Evolutionary conservation across 768 basidiomycete genomes (phyloP).

Genomic region (Agrocybe praecox): DNA sequence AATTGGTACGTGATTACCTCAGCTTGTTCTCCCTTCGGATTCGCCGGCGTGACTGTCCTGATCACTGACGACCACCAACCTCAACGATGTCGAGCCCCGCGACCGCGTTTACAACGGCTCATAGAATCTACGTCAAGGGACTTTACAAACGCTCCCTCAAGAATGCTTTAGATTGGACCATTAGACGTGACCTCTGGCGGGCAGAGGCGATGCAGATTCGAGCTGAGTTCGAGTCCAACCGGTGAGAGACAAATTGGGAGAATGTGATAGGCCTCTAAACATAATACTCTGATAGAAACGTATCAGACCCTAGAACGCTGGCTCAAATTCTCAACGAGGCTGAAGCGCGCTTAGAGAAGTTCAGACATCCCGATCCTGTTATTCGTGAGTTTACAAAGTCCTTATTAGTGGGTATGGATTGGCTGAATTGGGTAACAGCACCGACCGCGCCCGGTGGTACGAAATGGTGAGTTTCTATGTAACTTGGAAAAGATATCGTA

Average conservation of each 20-base stretch:
- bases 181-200: slow-evolving; percentile 87
- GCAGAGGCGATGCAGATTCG: slow-evolving; percentile 82
- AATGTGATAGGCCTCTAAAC: too few relatives aligned
- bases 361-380: slow-evolving; percentile 90
- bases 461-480: slow-evolving; percentile 75
- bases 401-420: too few relatives aligned
- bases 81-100: slow-evolving; percentile 56
- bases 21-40: slow-evolving; percentile 13
- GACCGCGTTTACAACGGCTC: slow-evolving; percentile 63
- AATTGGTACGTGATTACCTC: slow-evolving; percentile 22
- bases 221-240: slow-evolving; percentile 91
- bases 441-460: slow-evolving; percentile 86
- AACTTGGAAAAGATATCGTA: slow-evolving; percentile 1
- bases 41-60: slow-evolving; percentile 7
- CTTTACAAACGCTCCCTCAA: slow-evolving; percentile 87
- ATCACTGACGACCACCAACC: slow-evolving; percentile 17
- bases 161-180: slow-evolving; percentile 89
- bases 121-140: slow-evolving; percentile 86
- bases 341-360: slow-evolving; percentile 69
- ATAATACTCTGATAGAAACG: too few relatives aligned
- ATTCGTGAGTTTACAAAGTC: slow-evolving; percentile 90
- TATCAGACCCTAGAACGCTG: slow-evolving; percentile 83
- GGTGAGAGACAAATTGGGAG: slow-evolving; percentile 50
- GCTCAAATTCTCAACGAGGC: slow-evolving; percentile 78
- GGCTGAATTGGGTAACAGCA: slow-evolving; percentile 47